phyloP scores from a whole-genome alignment of 805 yeast species.

The Isabelozyma pseudorhagii region DNA sequence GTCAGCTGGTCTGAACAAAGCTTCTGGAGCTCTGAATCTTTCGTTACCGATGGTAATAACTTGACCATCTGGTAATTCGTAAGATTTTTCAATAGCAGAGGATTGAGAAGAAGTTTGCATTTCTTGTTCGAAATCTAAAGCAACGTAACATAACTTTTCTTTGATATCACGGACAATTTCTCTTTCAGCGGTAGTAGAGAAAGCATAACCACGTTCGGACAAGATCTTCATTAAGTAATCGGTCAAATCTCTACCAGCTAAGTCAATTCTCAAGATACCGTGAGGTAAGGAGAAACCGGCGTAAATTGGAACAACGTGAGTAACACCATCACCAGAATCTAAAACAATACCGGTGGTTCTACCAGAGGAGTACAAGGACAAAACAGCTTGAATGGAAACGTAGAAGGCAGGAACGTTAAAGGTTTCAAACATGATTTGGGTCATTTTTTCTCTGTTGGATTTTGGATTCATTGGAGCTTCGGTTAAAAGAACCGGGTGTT shows the following conservation, averaged over 20 bases:
- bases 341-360: slow-evolving; percentile 99
- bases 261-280: slow-evolving; percentile 97
- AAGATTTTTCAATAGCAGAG: slow-evolving; percentile 95
- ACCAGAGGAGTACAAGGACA: slow-evolving; percentile 98
- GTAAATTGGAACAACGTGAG: slow-evolving; percentile 99
- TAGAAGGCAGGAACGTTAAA: slow-evolving; percentile 99
- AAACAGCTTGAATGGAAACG: slow-evolving; percentile 97
- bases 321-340: slow-evolving; percentile 99
- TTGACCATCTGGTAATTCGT: slow-evolving; percentile 99
- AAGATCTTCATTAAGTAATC: slow-evolving; percentile 98
- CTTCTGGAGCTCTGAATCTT: slow-evolving; percentile 99
- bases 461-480: slow-evolving; percentile 99
- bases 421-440: slow-evolving; percentile 98
- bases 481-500: slow-evolving; percentile 98
- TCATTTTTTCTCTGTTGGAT: slow-evolving; percentile 99
- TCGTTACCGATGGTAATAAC: slow-evolving; percentile 99
- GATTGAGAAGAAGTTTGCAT: slow-evolving; percentile 99
- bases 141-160: slow-evolving; percentile 98
- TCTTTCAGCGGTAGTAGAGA: slow-evolving; percentile 99
- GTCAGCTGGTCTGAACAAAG: slow-evolving; percentile 97
- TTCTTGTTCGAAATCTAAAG: slow-evolving; percentile 98
- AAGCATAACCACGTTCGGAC: slow-evolving; percentile 97
- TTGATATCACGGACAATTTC: slow-evolving; percentile 93
- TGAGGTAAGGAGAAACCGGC: slow-evolving; percentile 99
- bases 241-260: slow-evolving; percentile 99